Evolutionary conservation across 768 basidiomycete genomes (phyloP).

Genomic region (Pleurotus ostreatus): DNA sequence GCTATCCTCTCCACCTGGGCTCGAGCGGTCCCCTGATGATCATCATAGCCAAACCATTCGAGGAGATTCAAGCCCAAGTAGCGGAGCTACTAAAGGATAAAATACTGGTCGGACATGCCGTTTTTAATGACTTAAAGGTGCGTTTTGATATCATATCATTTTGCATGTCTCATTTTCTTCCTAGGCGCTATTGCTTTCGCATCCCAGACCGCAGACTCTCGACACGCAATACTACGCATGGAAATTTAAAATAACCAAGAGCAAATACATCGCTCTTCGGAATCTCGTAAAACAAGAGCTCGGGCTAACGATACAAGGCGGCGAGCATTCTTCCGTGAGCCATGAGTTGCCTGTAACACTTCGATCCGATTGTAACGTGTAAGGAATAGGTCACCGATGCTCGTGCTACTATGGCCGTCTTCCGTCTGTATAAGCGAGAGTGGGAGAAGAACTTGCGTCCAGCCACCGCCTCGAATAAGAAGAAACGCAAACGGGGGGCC

Average conservation of each 20-base stretch:
- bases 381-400: conserved; percentile 97
- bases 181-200: conserved; percentile 67
- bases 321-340: conserved; percentile 90
- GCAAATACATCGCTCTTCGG: conserved; percentile 70
- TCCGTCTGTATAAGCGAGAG: conserved; percentile 71
- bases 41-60: conserved; percentile 66
- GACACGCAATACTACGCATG: conserved; percentile 67
- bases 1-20: too few relatives aligned
- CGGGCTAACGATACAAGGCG: conserved; percentile 74
- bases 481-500: conserved; percentile 18
- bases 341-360: too few relatives aligned
- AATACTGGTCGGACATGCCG: conserved; percentile 86
- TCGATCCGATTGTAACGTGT: too few relatives aligned
- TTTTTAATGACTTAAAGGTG: conserved; percentile 88
- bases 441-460: conserved; percentile 64
- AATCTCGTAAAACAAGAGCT: conserved; percentile 79
- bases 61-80: conserved; percentile 74
- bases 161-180: neutral
- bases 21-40: too few relatives aligned
- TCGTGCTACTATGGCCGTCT: conserved; percentile 92
- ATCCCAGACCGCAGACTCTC: conserved; percentile 57
- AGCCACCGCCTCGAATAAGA: conserved; percentile 6
- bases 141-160: conserved; percentile 11
- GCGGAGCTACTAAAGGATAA: conserved; percentile 72
- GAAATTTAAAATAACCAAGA: conserved; percentile 57